Percentiles rank a stretch among this genome's conserved stretches.
These are phyloP conservation scores for Penstemon barbatus DNA, from an alignment of 257 asterid genomes.

Conservation along the genomic window DNA sequence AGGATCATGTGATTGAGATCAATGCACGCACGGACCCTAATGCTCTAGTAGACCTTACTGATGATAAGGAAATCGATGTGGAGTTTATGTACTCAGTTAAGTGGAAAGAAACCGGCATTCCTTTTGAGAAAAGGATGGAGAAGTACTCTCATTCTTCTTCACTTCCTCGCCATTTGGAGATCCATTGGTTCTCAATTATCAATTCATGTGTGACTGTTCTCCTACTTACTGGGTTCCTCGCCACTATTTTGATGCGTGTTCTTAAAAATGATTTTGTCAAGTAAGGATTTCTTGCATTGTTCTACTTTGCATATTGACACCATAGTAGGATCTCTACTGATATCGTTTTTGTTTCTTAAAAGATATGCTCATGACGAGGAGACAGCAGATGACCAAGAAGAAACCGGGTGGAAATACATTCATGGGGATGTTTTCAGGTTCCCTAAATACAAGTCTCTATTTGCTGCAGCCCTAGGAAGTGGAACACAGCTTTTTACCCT, in stretches of 20 bases:
- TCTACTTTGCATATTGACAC: slow-evolving; percentile 7
- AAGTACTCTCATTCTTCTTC: slow-evolving; percentile 60
- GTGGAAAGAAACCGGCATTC: slow-evolving; percentile 59
- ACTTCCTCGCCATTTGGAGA: slow-evolving; percentile 62
- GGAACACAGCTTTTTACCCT: slow-evolving; percentile 71
- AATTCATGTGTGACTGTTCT: slow-evolving; percentile 72
- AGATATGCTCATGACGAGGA: slow-evolving; percentile 83
- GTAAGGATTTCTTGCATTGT: slow-evolving; percentile 39
- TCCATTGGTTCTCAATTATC: slow-evolving; percentile 75
- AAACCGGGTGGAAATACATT: slow-evolving; percentile 78
- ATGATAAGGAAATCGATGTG: slow-evolving; percentile 58
- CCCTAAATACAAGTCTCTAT: slow-evolving; percentile 58
- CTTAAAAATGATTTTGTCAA: slow-evolving; percentile 72
- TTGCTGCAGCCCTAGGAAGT: slow-evolving; percentile 69
- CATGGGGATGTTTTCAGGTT: slow-evolving; percentile 79
- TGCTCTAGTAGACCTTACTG: slow-evolving; percentile 66
- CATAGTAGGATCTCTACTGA: slow-evolving; percentile 17
- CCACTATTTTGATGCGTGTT: slow-evolving; percentile 68
- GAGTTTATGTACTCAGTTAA: slow-evolving; percentile 60
- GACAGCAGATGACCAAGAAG: slow-evolving; percentile 66
- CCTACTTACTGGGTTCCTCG: slow-evolving; percentile 65
- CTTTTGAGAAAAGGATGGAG: slow-evolving; percentile 76
- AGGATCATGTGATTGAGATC: slow-evolving; percentile 75
- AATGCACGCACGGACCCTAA: slow-evolving; percentile 67
- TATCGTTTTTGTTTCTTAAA: slow-evolving; percentile 14